These are phyloP conservation scores for Xanthoconium separans DNA, from an alignment of 1,284 basidiomycete genomes.

Conservation along the genomic window DNA sequence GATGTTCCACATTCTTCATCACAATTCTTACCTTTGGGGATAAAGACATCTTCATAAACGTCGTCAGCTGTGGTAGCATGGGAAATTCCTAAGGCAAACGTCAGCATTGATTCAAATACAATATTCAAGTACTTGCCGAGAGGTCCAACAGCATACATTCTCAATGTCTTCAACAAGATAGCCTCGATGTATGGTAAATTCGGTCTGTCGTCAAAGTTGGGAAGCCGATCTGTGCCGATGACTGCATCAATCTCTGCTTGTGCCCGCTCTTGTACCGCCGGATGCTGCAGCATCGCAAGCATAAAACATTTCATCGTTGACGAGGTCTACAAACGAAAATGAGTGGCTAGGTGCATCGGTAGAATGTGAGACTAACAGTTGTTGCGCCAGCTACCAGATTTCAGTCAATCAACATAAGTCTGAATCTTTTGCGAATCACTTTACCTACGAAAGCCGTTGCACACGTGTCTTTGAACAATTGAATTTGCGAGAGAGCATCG, in stretches of 20 bases:
- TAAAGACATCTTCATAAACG: conserved; percentile 39
- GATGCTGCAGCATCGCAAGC: conserved; percentile 49
- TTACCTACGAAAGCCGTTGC: conserved; percentile 27
- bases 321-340: conserved; percentile 34
- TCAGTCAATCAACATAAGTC: background rate
- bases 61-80: conserved; percentile 44
- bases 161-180: conserved; percentile 48
- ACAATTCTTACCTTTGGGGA: conserved; percentile 39
- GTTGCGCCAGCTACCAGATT: conserved; percentile 20
- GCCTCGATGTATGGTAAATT: conserved; percentile 46
- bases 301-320: conserved; percentile 47
- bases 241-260: conserved; percentile 45
- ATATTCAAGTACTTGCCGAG: conserved; percentile 11
- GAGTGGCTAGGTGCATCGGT: background rate
- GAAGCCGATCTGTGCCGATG: conserved; percentile 38
- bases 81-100: conserved; percentile 36
- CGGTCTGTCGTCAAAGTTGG: conserved; percentile 39
- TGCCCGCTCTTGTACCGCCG: conserved; percentile 41
- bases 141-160: conserved; percentile 45
- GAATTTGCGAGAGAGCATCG: conserved; percentile 3
- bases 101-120: background rate
- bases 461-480: conserved; percentile 17
- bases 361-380: conserved; percentile 13
- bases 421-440: background rate
- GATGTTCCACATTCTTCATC: background rate